Evolutionary conservation across 345 rosid genomes (phyloP).

Genomic region (Linum lewisii): DNA sequence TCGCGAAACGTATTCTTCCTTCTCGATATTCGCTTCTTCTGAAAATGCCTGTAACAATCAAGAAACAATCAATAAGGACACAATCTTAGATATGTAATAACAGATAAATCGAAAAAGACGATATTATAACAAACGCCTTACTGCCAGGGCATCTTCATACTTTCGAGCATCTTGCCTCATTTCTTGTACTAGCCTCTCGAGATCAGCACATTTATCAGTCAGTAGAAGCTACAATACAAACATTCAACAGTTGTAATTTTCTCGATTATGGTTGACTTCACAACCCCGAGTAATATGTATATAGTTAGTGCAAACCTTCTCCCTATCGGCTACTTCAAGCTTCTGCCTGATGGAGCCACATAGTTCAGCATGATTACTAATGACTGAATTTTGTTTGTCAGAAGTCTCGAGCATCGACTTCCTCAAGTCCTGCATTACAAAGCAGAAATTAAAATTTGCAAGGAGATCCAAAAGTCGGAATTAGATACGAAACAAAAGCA

Average conservation of each 20-base stretch:
- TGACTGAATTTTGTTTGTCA: constrained; percentile 37
- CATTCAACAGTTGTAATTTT: constrained; percentile 7
- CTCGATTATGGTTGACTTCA: neutral
- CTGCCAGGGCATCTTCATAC: constrained; percentile 37
- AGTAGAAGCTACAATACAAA: constrained; percentile 37
- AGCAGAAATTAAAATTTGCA: constrained; percentile 5
- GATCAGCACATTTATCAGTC: constrained; percentile 33
- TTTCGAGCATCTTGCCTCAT: constrained; percentile 34
- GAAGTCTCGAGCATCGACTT: constrained; percentile 30
- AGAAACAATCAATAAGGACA: constrained; percentile 1
- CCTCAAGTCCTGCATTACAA: constrained; percentile 53
- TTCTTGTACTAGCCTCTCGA: constrained; percentile 44
- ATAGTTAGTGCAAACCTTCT: constrained; percentile 43
- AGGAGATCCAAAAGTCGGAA: neutral
- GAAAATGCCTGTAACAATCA: constrained; percentile 38
- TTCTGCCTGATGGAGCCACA: constrained; percentile 33
- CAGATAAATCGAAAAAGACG: neutral
- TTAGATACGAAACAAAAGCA: neutral
- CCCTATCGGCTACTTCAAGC: constrained; percentile 41
- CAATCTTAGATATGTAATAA: neutral
- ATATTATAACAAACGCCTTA: constrained; percentile 20
- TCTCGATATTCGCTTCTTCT: constrained; percentile 48
- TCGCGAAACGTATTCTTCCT: constrained; percentile 38
- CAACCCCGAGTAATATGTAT: neutral
- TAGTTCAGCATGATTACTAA: constrained; percentile 31